Percentiles rank a stretch among this genome's conserved stretches.
These are phyloP conservation scores for Agrocybe praecox DNA, from an alignment of 768 basidiomycete genomes.

Conservation along the genomic window DNA sequence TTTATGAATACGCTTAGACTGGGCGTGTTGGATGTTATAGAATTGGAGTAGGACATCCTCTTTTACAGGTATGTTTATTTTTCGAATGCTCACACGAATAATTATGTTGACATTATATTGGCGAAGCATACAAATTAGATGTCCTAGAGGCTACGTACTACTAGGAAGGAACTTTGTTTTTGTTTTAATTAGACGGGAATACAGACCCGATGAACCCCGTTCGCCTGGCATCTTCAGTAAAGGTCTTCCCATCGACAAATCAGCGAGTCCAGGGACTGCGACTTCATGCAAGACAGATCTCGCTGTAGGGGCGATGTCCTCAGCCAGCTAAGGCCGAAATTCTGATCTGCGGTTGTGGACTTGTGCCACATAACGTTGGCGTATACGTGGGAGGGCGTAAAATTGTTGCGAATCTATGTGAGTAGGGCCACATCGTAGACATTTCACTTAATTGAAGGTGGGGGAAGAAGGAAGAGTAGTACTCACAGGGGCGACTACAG, in stretches of 20 bases:
- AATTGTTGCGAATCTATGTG: neutral
- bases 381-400: neutral
- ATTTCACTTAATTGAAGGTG: neutral
- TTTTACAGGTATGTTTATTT: neutral
- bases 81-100: no score
- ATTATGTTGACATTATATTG: no score
- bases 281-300: neutral
- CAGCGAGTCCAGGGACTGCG: neutral
- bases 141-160: no score
- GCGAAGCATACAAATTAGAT: no score
- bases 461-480: no score
- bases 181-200: no score
- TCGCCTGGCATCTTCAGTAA: neutral
- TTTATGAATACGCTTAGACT: conserved; percentile 6
- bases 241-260: conserved; percentile 4
- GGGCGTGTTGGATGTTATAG: conserved; percentile 1
- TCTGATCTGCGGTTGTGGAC: neutral
- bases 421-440: neutral
- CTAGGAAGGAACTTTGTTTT: no score
- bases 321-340: neutral
- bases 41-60: neutral
- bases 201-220: neutral
- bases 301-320: neutral
- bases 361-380: neutral
- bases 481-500: neutral